phyloP scores from a whole-genome alignment of 768 basidiomycete species.

The Tephrocybe sp. region DNA sequence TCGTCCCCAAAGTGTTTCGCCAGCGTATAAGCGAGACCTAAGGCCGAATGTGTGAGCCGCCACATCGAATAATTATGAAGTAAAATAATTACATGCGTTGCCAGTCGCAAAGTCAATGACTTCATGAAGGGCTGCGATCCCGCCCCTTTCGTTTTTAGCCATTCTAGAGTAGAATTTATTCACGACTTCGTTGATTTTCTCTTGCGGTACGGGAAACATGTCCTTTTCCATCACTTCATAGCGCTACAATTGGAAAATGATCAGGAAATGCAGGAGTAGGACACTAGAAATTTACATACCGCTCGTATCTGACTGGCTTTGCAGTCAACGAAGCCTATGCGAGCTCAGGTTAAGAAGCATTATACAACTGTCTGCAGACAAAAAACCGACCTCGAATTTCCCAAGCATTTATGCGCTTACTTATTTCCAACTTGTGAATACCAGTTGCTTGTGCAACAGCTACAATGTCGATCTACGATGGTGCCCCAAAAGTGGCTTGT shows the following conservation, averaged over 20 bases:
- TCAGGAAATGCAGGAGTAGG: not conserved
- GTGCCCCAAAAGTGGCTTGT: no score
- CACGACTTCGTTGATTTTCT: conserved; percentile 10
- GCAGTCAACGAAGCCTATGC: conserved; percentile 7
- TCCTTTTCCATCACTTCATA: conserved; percentile 10
- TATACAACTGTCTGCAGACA: not conserved
- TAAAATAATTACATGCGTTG: conserved; percentile 11
- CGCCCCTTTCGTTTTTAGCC: conserved; percentile 14
- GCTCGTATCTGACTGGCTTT: conserved; percentile 16
- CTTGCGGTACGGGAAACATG: conserved; percentile 5
- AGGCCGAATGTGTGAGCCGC: not conserved
- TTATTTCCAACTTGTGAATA: conserved; percentile 7
- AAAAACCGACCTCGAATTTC: conserved; percentile 10
- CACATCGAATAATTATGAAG: not conserved
- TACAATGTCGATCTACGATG: conserved; percentile 11
- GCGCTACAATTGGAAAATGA: conserved; percentile 3
- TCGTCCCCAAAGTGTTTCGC: conserved; percentile 43
- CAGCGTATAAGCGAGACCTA: conserved; percentile 40
- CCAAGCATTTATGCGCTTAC: conserved; percentile 13
- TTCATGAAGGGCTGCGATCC: conserved; percentile 9
- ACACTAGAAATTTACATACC: conserved; percentile 1
- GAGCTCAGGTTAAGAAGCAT: not conserved
- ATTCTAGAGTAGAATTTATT: conserved; percentile 7
- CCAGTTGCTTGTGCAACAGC: conserved; percentile 5
- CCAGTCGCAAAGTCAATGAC: conserved; percentile 15